phyloP scores from a whole-genome alignment of 2,329 filamentous ascomycete species.

The Cordyceps cicadae region DNA sequence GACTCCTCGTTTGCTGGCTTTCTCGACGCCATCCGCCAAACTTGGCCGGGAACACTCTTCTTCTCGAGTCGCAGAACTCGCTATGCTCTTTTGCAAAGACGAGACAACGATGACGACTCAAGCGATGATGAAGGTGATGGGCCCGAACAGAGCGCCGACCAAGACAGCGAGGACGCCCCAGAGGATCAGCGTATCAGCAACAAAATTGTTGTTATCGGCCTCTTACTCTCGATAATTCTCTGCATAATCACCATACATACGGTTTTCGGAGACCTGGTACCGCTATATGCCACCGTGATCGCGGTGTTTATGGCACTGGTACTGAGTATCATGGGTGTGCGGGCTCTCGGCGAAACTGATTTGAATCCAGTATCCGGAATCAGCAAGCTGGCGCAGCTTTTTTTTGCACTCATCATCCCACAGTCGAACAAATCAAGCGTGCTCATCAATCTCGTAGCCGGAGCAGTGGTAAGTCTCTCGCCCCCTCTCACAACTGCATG shows the following conservation, averaged over 20 bases:
- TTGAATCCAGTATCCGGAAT: slow-evolving; percentile 95
- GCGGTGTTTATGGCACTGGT: slow-evolving; percentile 80
- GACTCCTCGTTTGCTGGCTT: background rate
- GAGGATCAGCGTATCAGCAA: slow-evolving; percentile 70
- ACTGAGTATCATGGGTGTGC: slow-evolving; percentile 65
- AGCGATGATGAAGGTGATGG: slow-evolving; percentile 18
- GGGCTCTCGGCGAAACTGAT: slow-evolving; percentile 73
- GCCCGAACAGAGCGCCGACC: slow-evolving; percentile 1
- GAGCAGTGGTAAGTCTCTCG: slow-evolving; percentile 56
- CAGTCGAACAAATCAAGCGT: slow-evolving; percentile 72
- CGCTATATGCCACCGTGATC: slow-evolving; percentile 63
- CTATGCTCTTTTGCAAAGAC: slow-evolving; percentile 13
- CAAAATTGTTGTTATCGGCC: slow-evolving; percentile 62
- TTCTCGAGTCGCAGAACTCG: slow-evolving; percentile 4
- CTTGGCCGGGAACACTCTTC: background rate
- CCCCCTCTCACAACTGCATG: background rate
- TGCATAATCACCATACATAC: slow-evolving; percentile 76
- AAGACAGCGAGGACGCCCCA: slow-evolving; percentile 65
- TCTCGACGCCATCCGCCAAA: background rate
- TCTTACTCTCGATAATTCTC: slow-evolving; percentile 66
- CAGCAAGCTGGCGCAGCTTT: slow-evolving; percentile 88
- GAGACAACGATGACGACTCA: slow-evolving; percentile 12
- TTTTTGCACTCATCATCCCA: slow-evolving; percentile 87
- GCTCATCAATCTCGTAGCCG: slow-evolving; percentile 91
- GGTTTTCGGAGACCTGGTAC: slow-evolving; percentile 76